These are phyloP conservation scores for Rugosomyces carneus DNA, from an alignment of 1,284 basidiomycete genomes.

Conservation along the genomic window DNA sequence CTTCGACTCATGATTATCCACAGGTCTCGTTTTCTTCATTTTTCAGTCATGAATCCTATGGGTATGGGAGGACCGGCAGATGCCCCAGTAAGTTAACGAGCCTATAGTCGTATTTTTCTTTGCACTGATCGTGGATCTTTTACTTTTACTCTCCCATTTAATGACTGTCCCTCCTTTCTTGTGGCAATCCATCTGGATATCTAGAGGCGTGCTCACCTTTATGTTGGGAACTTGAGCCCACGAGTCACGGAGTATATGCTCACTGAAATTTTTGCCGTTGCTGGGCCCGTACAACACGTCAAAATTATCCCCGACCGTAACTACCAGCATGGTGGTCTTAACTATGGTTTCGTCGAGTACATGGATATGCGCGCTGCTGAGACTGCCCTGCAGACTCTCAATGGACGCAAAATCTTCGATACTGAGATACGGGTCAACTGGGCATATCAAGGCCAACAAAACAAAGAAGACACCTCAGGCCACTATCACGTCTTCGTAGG, in stretches of 20 bases:
- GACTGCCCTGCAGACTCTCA: conserved; percentile 92
- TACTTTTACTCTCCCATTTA: conserved; percentile 18
- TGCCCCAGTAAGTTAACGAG: conserved; percentile 55
- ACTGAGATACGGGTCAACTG: conserved; percentile 97
- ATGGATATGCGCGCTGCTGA: conserved; percentile 97
- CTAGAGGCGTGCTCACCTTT: conserved; percentile 87
- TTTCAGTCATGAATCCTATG: conserved; percentile 75
- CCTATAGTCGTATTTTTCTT: conserved; percentile 15
- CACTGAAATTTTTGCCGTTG: conserved; percentile 93
- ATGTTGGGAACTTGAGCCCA: conserved; percentile 94
- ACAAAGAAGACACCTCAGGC: conserved; percentile 92
- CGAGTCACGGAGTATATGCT: conserved; percentile 93
- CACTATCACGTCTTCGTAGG: conserved; percentile 99
- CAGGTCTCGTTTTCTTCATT: conserved; percentile 43
- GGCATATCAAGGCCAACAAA: conserved; percentile 95
- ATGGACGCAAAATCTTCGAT: conserved; percentile 97
- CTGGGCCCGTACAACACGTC: conserved; percentile 91
- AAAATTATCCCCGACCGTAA: conserved; percentile 99
- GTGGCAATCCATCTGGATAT: conserved; percentile 18
- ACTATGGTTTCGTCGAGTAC: conserved; percentile 98
- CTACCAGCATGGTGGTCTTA: conserved; percentile 95
- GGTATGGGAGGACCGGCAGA: conserved; percentile 62
- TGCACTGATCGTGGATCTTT: conserved; percentile 27
- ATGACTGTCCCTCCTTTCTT: conserved; percentile 19
- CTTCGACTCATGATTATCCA: conserved; percentile 22